phyloP scores from a whole-genome alignment of 805 yeast species.

The Kregervanrija pseudodelftensis region DNA sequence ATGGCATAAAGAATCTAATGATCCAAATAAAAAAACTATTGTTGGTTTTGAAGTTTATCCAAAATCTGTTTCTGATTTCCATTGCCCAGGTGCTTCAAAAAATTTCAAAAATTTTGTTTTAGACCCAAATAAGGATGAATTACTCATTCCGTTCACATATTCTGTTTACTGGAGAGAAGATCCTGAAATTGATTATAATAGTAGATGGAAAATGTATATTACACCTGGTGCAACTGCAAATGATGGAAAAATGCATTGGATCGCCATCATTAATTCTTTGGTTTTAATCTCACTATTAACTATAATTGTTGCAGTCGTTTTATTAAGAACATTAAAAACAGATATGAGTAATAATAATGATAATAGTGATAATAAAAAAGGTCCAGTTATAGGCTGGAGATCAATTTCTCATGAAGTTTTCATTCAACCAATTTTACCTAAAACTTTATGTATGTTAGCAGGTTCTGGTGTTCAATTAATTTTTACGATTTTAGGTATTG shows the following conservation, averaged over 20 bases:
- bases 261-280: conserved; percentile 65
- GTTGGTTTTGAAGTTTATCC: conserved; percentile 92
- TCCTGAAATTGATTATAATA: conserved; percentile 49
- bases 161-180: conserved; percentile 89
- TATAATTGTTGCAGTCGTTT: conserved; percentile 56
- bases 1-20: conserved; percentile 46
- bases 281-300: conserved; percentile 58
- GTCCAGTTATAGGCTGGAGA: conserved; percentile 40
- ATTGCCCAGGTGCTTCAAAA: conserved; percentile 70
- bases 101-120: conserved; percentile 52
- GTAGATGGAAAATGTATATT: conserved; percentile 65
- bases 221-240: conserved; percentile 32
- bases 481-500: conserved; percentile 56
- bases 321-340: conserved; percentile 46
- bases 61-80: conserved; percentile 57
- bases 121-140: conserved; percentile 32
- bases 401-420: conserved; percentile 46
- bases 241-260: conserved; percentile 62
- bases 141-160: conserved; percentile 67
- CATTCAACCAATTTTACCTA: conserved; percentile 41
- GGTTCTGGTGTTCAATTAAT: conserved; percentile 73
- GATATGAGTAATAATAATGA: conserved; percentile 29
- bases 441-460: conserved; percentile 47
- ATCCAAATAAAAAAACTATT: conserved; percentile 41
- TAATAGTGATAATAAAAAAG: conserved; percentile 7